These are phyloP conservation scores for Plasmodium coatneyi DNA, from an alignment of 169 alveolate genomes.

Conservation along the genomic window DNA sequence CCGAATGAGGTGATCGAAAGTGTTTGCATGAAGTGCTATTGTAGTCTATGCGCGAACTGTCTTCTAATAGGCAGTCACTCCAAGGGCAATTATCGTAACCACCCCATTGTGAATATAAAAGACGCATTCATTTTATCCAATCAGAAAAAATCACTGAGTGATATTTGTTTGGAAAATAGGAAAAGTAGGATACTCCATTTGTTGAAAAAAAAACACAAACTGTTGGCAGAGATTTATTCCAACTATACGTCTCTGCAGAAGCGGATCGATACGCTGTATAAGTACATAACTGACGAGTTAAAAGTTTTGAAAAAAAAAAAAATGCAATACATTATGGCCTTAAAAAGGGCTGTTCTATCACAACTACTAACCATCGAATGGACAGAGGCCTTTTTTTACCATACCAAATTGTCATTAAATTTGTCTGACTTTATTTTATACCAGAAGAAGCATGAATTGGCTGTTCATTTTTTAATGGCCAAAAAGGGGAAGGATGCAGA, in stretches of 20 bases:
- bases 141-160: constrained; percentile 84
- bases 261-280: constrained; percentile 86
- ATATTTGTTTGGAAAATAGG: constrained; percentile 81
- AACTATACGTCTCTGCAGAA: constrained; percentile 86
- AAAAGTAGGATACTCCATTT: constrained; percentile 79
- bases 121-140: constrained; percentile 90
- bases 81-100: constrained; percentile 88
- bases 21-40: constrained; percentile 90
- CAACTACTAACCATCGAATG: constrained; percentile 88
- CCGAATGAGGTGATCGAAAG: constrained; percentile 90
- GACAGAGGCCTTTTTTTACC: constrained; percentile 86
- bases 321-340: constrained; percentile 84
- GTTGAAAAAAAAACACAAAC: constrained; percentile 85
- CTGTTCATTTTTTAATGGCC: constrained; percentile 11
- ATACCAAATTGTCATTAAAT: constrained; percentile 53
- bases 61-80: constrained; percentile 89
- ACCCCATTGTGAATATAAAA: constrained; percentile 88
- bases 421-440: constrained; percentile 45
- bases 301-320: constrained; percentile 81
- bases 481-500: background rate
- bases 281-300: constrained; percentile 84
- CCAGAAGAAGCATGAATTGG: constrained; percentile 61
- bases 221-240: constrained; percentile 86
- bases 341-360: constrained; percentile 87
- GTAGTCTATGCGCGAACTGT: constrained; percentile 89